phyloP scores from a whole-genome alignment of 257 asterid genomes.

The Gentiana straminea region DNA sequence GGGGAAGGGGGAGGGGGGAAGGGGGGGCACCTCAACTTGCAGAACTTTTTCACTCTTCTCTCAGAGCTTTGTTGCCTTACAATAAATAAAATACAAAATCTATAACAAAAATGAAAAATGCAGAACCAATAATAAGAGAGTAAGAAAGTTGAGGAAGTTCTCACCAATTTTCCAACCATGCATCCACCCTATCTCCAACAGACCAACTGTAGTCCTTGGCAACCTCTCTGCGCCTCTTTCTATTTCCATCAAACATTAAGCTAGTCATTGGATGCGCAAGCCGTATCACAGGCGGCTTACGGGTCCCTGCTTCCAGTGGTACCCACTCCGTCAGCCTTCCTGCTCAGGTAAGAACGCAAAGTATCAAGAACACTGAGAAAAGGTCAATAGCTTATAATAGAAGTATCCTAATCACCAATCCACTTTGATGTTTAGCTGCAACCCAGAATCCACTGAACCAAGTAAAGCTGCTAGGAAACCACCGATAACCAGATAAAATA shows the following conservation, averaged over 20 bases:
- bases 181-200: constrained; percentile 87
- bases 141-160: constrained; percentile 1
- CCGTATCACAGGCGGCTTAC: constrained; percentile 50
- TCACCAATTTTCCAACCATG: constrained; percentile 68
- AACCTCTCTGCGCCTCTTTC: constrained; percentile 82
- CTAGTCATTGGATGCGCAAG: constrained; percentile 53
- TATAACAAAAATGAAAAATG: neutral
- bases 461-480: too few relatives aligned
- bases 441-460: too few relatives aligned
- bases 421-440: too few relatives aligned
- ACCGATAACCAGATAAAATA: too few relatives aligned
- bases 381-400: neutral
- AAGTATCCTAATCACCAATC: too few relatives aligned
- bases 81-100: neutral
- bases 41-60: neutral
- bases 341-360: constrained; percentile 2
- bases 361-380: constrained; percentile 19
- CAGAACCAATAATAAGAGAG: neutral
- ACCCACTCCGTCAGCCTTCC: constrained; percentile 79
- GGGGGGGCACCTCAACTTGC: neutral
- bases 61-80: too few relatives aligned
- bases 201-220: constrained; percentile 66
- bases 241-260: constrained; percentile 46
- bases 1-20: too few relatives aligned
- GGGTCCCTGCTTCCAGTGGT: constrained; percentile 50